A percentile compares a stretch with the other conserved stretches of the same genome.
phyloP scores from a whole-genome alignment of 768 basidiomycete species.

The Russula abietina region DNA sequence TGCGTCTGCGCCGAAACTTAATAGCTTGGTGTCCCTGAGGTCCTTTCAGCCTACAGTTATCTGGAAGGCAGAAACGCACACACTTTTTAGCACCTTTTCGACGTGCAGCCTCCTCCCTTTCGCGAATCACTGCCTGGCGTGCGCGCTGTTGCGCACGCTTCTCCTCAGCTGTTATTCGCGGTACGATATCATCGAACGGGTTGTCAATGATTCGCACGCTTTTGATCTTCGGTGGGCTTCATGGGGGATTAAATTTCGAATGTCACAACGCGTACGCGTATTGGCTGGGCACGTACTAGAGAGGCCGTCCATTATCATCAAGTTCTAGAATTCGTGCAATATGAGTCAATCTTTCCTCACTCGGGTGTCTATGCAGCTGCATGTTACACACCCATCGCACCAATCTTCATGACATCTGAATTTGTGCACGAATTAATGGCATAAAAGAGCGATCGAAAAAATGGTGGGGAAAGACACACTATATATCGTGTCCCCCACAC shows the following conservation, averaged over 20 bases:
- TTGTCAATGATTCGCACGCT: slow-evolving; percentile 82
- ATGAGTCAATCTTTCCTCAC: slow-evolving; percentile 4
- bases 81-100: slow-evolving; percentile 81
- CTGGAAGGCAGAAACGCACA: neutral
- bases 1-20: slow-evolving; percentile 82
- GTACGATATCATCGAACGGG: slow-evolving; percentile 92
- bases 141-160: slow-evolving; percentile 79
- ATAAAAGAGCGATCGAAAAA: neutral
- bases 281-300: slow-evolving; percentile 54
- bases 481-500: slow-evolving; percentile 82
- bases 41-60: neutral
- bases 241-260: neutral
- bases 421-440: neutral
- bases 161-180: slow-evolving; percentile 93
- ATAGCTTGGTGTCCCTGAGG: slow-evolving; percentile 73
- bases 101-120: slow-evolving; percentile 69
- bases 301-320: slow-evolving; percentile 63
- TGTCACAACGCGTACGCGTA: slow-evolving; percentile 5
- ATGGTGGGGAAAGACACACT: slow-evolving; percentile 43
- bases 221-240: slow-evolving; percentile 87
- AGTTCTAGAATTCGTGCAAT: slow-evolving; percentile 46
- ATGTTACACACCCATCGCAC: slow-evolving; percentile 64
- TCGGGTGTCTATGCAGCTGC: no score
- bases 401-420: slow-evolving; percentile 86
- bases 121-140: slow-evolving; percentile 63